Base-by-base conservation (phyloP, 2,329 filamentous ascomycete species). In the Alternaria sp. region DNA sequence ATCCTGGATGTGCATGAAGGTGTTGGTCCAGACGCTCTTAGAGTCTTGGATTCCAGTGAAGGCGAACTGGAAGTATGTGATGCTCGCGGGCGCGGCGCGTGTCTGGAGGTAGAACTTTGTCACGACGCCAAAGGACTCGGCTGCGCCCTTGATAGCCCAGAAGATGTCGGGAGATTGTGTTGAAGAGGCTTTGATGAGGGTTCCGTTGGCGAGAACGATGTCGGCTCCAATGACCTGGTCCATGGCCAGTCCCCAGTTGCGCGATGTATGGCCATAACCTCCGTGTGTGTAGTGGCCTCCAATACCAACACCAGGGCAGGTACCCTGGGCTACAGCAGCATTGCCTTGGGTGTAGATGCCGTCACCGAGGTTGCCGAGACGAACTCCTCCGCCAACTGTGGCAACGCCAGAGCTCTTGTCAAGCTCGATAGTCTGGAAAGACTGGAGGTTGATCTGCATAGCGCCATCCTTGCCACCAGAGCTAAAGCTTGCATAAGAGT, bases 401-500 rank as follows among this genome's bases (percentile, higher is more conserved):
- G 80, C 83, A 44, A 83, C 75, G 3, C 77, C 74, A 4, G 79
- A 82, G 20, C 60, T 63, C 7, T 73, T 65, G 57, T 85, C 78
- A 12, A 85, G 63, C 0, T 74, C 71, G 7, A 85, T 78, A 25
- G 77, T 74, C 61, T 82, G 80, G 64, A 85, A 79, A 18, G 78
- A 71, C 63, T 82, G 75, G 52, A 86, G 75, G 66, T 83, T 81
- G 30, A 86, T 80, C 8, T 83, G 78, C 65, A 85, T 73, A 43
- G 80, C 79, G 4, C 83, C 83, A 58, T 85, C 77, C 66, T 83
- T 79, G 8, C 84, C 84, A 30, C 83, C 83, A 1, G 83, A 79
- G 4, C 82, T 82, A 60, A 81, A 82, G 0, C 81, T 83, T 1
- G 81, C 87, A 64, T 88, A 91, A 0, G 87, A 90, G 68, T 90